phyloP scores from a whole-genome alignment of 129 eudicot genomes.

The Deinandra increscens region DNA sequence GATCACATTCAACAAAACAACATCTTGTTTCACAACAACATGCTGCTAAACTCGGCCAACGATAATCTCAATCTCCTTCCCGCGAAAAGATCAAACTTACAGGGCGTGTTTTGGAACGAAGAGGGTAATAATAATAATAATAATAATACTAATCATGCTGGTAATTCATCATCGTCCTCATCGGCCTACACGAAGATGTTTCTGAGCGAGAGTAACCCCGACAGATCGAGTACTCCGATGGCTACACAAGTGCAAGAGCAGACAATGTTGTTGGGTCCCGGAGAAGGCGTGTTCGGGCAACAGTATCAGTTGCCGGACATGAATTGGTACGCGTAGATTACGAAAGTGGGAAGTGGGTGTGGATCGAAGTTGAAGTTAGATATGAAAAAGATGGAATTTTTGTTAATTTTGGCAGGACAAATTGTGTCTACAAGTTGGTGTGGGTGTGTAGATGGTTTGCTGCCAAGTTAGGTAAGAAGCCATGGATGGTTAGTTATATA shows the following conservation, averaged over 20 bases:
- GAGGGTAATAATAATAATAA: too few species aligned
- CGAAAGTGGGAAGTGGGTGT: conserved; percentile 33
- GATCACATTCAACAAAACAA: conserved; percentile 40
- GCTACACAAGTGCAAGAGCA: conserved; percentile 39
- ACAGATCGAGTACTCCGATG: conserved; percentile 33
- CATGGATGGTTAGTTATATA: conserved; percentile 22
- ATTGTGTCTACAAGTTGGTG: conserved; percentile 34
- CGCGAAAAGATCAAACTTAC: conserved; percentile 18
- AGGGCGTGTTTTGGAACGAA: too few species aligned
- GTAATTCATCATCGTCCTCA: too few species aligned
- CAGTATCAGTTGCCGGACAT: conserved; percentile 51
- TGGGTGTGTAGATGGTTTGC: conserved; percentile 29
- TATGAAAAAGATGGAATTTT: conserved; percentile 26
- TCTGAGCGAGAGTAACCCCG: conserved; percentile 25
- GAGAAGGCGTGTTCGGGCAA: conserved; percentile 60
- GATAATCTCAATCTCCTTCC: conserved; percentile 30
- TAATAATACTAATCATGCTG: too few species aligned
- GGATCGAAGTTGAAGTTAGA: conserved; percentile 20
- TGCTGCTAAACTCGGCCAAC: conserved; percentile 38
- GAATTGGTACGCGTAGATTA: conserved; percentile 73
- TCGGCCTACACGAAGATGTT: conserved; percentile 53
- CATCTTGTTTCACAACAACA: conserved; percentile 40
- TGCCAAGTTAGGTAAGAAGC: conserved; percentile 32
- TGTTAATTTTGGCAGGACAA: conserved; percentile 32
- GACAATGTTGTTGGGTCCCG: conserved; percentile 53